Evolutionary conservation across 73 alveolate species (phyloP).

Genomic region (Stentor roeselii): DNA sequence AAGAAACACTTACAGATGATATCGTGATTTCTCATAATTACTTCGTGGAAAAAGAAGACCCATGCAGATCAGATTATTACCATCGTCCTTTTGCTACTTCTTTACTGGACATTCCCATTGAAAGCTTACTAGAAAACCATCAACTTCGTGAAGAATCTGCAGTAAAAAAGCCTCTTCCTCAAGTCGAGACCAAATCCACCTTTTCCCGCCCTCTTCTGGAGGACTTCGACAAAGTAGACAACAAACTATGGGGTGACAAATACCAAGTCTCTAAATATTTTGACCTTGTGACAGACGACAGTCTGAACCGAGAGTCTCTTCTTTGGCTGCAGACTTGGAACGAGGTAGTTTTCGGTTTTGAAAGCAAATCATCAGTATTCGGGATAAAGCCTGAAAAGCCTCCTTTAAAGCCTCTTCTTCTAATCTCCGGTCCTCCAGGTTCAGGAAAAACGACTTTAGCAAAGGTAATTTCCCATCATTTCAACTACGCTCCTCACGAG

Average conservation of each 20-base stretch:
- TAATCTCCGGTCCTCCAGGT: constrained; percentile 89
- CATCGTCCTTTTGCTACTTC: too few species aligned
- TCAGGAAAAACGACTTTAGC: constrained; percentile 84
- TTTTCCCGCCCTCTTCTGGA: too few species aligned
- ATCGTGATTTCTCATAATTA: too few species aligned
- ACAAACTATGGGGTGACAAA: constrained; percentile 56
- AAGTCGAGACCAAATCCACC: too few species aligned
- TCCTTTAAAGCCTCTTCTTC: constrained; percentile 51
- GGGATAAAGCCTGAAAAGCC: constrained; percentile 16
- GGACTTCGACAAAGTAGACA: constrained; percentile 7
- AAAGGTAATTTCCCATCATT: constrained; percentile 61
- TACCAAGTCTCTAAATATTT: constrained; percentile 61
- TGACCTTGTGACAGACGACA: constrained; percentile 78
- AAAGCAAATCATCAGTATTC: constrained; percentile 33
- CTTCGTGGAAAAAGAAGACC: too few species aligned
- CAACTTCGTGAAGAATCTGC: too few species aligned
- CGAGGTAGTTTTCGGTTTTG: constrained; percentile 56
- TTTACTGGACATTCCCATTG: too few species aligned
- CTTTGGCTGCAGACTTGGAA: constrained; percentile 90
- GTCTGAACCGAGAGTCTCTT: constrained; percentile 69
- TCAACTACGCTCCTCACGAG: constrained; percentile 84
- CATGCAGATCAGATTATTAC: too few species aligned
- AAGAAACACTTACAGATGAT: too few species aligned
- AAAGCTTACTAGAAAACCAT: too few species aligned
- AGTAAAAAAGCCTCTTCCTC: too few species aligned